These are phyloP conservation scores for Phytopythium litorale DNA, from an alignment of 352 stramenopile species.

Conservation along the genomic window DNA sequence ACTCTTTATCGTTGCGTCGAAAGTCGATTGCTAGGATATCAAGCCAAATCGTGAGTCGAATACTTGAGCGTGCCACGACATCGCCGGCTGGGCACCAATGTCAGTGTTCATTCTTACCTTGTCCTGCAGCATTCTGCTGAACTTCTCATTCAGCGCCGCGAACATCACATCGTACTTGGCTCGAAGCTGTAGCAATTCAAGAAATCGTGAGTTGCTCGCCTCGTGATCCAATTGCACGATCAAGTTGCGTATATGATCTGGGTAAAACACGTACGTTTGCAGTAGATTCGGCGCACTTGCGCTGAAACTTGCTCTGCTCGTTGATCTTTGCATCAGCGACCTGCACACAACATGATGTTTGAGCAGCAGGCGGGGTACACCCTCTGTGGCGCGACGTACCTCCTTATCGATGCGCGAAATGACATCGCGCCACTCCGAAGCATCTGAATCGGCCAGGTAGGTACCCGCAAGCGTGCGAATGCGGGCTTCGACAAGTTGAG, in stretches of 20 bases:
- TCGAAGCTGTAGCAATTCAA: conserved; percentile 10
- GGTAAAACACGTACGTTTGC: not conserved
- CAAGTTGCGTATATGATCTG: conserved; percentile 4
- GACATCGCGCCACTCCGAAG: conserved; percentile 3
- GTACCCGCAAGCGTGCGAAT: not conserved
- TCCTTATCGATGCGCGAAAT: not conserved
- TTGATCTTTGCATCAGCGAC: not conserved
- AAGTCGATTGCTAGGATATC: conserved; percentile 8
- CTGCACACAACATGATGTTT: not conserved
- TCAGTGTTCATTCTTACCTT: conserved; percentile 16
- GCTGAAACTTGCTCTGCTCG: not conserved
- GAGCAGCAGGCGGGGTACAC: not conserved
- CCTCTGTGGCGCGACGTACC: not conserved
- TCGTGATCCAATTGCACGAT: conserved; percentile 9
- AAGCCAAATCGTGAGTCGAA: not conserved
- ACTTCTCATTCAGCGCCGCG: conserved; percentile 17
- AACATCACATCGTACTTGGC: conserved; percentile 28
- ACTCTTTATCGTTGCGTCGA: conserved; percentile 9
- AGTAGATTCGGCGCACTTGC: not conserved
- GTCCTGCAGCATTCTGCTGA: conserved; percentile 23
- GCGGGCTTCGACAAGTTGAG: not conserved
- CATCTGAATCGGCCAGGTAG: not conserved
- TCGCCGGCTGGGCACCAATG: not conserved
- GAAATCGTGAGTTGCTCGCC: conserved; percentile 2
- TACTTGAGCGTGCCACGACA: not conserved